Evolutionary conservation across 208 protist species (phyloP).

Genomic region (Borovskyia barvae): DNA sequence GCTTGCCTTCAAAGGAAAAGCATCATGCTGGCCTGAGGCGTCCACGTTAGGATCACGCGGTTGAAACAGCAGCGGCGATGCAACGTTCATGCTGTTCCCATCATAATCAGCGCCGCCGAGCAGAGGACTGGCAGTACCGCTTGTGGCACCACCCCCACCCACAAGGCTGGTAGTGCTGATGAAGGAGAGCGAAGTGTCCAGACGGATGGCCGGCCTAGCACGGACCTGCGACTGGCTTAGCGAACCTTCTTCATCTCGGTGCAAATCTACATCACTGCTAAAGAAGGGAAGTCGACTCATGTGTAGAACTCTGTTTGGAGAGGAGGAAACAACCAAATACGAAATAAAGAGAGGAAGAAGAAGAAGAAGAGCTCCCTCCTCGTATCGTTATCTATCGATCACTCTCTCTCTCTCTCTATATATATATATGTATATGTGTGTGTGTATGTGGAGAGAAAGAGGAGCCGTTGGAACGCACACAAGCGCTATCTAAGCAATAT

Average conservation of each 20-base stretch:
- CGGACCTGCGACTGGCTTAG: conserved; percentile 39
- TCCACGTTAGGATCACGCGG: conserved; percentile 2
- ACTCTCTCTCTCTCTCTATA: too few species aligned
- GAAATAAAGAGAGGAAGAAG: too few species aligned
- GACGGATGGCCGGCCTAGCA: conserved; percentile 32
- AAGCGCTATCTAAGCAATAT: background rate
- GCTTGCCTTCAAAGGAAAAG: conserved; percentile 3
- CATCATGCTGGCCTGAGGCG: background rate
- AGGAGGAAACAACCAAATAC: too few species aligned
- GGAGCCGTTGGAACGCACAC: too few species aligned
- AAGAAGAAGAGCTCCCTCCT: too few species aligned
- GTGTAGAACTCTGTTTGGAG: too few species aligned
- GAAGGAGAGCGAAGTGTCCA: conserved; percentile 30
- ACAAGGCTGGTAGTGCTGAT: conserved; percentile 9
- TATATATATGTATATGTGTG: too few species aligned
- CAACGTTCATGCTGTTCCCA: background rate
- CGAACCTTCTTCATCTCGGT: conserved; percentile 22
- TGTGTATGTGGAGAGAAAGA: too few species aligned
- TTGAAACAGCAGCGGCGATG: conserved; percentile 7
- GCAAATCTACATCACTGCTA: conserved; percentile 9
- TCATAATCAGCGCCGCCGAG: background rate
- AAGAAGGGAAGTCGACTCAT: conserved; percentile 14
- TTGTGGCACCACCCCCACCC: conserved; percentile 10
- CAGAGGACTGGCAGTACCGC: conserved; percentile 22
- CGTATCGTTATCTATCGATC: too few species aligned